Base-by-base conservation (phyloP, 106 monocot genomes). In the Chionographis japonica region DNA sequence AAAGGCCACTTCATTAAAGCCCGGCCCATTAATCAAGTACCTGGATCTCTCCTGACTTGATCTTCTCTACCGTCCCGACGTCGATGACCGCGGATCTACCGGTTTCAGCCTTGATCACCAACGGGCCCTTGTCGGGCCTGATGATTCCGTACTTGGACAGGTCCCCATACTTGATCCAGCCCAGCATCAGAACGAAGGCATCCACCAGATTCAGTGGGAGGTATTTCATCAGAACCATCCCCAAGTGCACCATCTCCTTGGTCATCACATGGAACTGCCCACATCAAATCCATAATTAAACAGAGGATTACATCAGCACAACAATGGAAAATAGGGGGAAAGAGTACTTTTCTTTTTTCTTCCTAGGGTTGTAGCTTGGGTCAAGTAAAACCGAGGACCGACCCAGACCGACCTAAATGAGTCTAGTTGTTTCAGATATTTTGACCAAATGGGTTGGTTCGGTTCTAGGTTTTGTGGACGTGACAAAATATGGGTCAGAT, bases 41-140 rank as follows among this genome's bases (percentile, higher is more conserved):
- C 71, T 75, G 54, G 18, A 84, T 84, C 43, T 79, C 68, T 20
- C 84, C 79, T 2, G 18, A 54, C 51, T 84, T 79, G 51, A 84
- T 84, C 71, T 71, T 79, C 8, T n/a, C 17, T 2, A 79, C 37
- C 41, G 83, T 70, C 4, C 83, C 83, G 37, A 78, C 83, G 41
- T 78, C 83, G 14, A 83, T 77, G 16, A 84, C 79, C 3, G 79
- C 56, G 20, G 79, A 67, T 68, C 72, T 65, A 40, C 79, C 79
- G 7, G 46, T 63, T 8, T 42, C 19, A 2, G 4, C 12, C 67
- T 84, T 84, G 50, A 68, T 16, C 4, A 17, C 16, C 16, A 84
- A 72, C 8, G 84, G 84, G 0, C 84, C 84, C 3, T 57, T 12
- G 3, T 27, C 41, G 4, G 84, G 84, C 43, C 60, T 66, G 13